Conservation (phyloP, 2,329 filamentous ascomycete genomes). For the Talaromyces atroroseus region DNA sequence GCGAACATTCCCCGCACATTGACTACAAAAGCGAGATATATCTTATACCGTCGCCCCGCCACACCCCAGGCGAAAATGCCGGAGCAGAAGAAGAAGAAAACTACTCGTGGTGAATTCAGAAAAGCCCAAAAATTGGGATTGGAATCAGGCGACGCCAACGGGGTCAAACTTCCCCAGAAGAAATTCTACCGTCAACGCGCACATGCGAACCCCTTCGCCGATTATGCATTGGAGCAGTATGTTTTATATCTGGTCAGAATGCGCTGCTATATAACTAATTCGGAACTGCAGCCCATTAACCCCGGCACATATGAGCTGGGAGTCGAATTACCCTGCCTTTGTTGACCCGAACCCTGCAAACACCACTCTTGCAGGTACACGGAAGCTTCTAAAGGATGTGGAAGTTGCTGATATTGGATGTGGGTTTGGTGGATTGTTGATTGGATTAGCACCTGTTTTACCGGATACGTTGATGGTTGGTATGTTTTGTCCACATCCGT, state of each 20-base stretch:
- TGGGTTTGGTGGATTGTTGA: slow-evolving; percentile 85
- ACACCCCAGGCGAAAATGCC: slow-evolving; percentile 34
- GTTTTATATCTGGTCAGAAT: slow-evolving; percentile 24
- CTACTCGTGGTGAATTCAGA: slow-evolving; percentile 54
- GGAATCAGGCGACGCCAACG: slow-evolving; percentile 21
- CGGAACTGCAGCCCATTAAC: slow-evolving; percentile 60
- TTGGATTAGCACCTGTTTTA: slow-evolving; percentile 75
- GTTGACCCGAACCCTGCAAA: slow-evolving; percentile 38
- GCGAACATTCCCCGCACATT: too few species aligned
- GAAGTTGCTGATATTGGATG: slow-evolving; percentile 96
- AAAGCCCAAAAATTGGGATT: slow-evolving; percentile 37
- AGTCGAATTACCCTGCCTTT: slow-evolving; percentile 72
- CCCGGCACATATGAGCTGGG: slow-evolving; percentile 88
- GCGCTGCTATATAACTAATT: neutral
- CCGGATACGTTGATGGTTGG: slow-evolving; percentile 80
- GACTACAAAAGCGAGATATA: neutral
- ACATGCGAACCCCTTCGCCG: slow-evolving; percentile 96
- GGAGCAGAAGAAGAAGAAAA: slow-evolving; percentile 48
- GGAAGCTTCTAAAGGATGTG: slow-evolving; percentile 60
- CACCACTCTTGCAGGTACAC: slow-evolving; percentile 27
- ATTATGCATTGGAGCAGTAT: slow-evolving; percentile 85
- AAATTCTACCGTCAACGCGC: slow-evolving; percentile 94
- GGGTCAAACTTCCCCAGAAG: slow-evolving; percentile 73
- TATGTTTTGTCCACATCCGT: slow-evolving; percentile 39
- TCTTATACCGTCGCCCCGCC: neutral